Conservation (phyloP, 495 filamentous ascomycete genomes). For the Penicillium bovifimosum region DNA sequence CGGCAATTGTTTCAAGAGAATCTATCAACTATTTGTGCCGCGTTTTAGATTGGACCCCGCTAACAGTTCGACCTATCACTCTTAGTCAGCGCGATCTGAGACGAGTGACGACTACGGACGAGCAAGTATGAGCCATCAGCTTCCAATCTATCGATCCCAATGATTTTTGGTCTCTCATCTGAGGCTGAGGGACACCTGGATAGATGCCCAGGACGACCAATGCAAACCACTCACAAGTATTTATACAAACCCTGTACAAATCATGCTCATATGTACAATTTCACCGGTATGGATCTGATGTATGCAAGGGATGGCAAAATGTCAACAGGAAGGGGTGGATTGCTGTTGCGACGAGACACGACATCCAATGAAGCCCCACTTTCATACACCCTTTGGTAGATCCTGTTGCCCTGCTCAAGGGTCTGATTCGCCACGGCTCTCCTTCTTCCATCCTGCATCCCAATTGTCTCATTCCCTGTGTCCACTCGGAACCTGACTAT, state of each 20-base stretch:
- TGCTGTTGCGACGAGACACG: conserved; percentile 29
- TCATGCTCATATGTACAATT: conserved; percentile 1
- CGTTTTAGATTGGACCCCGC: background rate
- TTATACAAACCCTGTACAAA: conserved; percentile 11
- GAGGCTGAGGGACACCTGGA: background rate
- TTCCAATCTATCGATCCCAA: background rate
- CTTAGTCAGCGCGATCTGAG: conserved; percentile 1
- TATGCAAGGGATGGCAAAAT: conserved; percentile 20
- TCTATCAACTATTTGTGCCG: background rate
- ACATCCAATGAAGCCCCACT: conserved; percentile 27
- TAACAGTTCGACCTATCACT: background rate
- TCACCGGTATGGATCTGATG: conserved; percentile 14
- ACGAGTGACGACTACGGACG: no score
- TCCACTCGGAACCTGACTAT: conserved; percentile 17
- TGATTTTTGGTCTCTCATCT: background rate
- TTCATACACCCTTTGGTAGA: conserved; percentile 21
- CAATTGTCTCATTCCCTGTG: conserved; percentile 28
- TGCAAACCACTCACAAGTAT: conserved; percentile 21
- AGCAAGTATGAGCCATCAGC: conserved; percentile 4
- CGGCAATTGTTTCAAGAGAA: background rate
- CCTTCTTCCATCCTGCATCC: conserved; percentile 16
- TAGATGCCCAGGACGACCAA: background rate
- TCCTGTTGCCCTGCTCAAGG: conserved; percentile 24
- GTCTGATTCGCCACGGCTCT: conserved; percentile 20
- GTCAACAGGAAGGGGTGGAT: conserved; percentile 16